Evolutionary conservation across 768 basidiomycete genomes (phyloP), one percentile per base, ranked within the genome.

Genomic region (Pleurotus tuber-regium): DNA sequence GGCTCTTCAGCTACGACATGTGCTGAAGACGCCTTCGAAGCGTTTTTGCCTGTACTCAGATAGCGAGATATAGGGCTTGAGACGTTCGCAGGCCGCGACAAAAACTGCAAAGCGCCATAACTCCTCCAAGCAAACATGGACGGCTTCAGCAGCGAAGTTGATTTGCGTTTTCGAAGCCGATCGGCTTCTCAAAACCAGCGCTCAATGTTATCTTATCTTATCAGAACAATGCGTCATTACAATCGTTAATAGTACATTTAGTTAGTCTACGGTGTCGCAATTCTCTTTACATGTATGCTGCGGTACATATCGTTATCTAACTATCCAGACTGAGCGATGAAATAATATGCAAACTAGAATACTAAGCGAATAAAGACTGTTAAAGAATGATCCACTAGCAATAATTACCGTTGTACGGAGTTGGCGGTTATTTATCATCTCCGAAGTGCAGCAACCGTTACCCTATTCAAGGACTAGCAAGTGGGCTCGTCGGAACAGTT

Each of bases 401-500:
- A 19, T 7, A 19, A 40, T 19, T 19, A 8, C 16, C 9, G 38
- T 39, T 39, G 38, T 39, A 39, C 38, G 19, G 38, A 19, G 16
- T 35, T 11, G 11, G 33, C 21, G 9, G 21, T 19, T 40, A 40
- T 16, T 35, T n/a, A 40, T 40, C n/a, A 40, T 40, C 38, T 40
- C n/a, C 38, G 12, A 40, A 14, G 4, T 2, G n/a, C n/a, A n/a
- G n/a, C n/a, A 23, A 24, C 21, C 28, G 29, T 7, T 21, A 21
- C 23, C 19, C 33, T 14, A 41, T 1, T 16, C n/a, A n/a, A 28
- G 42, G 46, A 12, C 51, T 51, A 6, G 14, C 43, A 41, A 40
- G 10, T 6, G 74, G 49, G 62, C 52, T 50, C 31, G 54, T 24
- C 10, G 62, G 58, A 4, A 59, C 71, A 21, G 61, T 62, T 36